A percentile compares a stretch with the other conserved stretches of the same genome.
These are phyloP conservation scores for Sporothrix euskadiensis DNA, from an alignment of 2,329 filamentous ascomycete species.

Conservation along the genomic window DNA sequence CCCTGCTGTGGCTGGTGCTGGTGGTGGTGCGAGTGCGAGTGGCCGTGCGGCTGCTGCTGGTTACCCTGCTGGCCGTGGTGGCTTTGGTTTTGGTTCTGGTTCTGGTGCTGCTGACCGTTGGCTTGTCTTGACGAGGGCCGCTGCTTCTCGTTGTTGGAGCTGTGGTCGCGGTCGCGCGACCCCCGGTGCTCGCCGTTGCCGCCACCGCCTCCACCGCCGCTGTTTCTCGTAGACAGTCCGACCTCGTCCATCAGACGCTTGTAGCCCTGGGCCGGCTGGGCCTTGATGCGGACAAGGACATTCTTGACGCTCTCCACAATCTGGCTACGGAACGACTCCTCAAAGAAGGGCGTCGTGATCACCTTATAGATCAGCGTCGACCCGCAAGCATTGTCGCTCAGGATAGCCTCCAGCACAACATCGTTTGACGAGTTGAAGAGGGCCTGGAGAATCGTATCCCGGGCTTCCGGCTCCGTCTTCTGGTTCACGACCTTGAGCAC, in stretches of 20 bases:
- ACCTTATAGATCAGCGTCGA: constrained; percentile 98
- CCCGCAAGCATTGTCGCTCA: constrained; percentile 87
- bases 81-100: constrained; percentile 36
- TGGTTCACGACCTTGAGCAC: constrained; percentile 99
- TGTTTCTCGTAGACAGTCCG: constrained; percentile 69
- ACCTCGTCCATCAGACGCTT: constrained; percentile 99
- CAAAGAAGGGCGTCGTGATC: constrained; percentile 93
- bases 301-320: constrained; percentile 91
- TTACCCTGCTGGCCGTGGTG: constrained; percentile 39
- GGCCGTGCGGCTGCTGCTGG: constrained; percentile 33
- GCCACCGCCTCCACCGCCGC: constrained; percentile 41
- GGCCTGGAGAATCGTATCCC: constrained; percentile 84
- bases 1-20: constrained; percentile 32
- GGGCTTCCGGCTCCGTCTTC: constrained; percentile 87
- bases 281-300: constrained; percentile 86
- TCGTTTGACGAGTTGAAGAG: constrained; percentile 91
- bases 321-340: constrained; percentile 82
- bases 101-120: constrained; percentile 47
- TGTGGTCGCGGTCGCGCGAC: constrained; percentile 48
- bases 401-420: constrained; percentile 81
- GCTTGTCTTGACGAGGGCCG: constrained; percentile 59
- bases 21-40: constrained; percentile 33
- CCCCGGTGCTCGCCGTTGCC: constrained; percentile 40
- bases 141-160: constrained; percentile 52
- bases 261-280: constrained; percentile 91